Evolutionary conservation across 73 alveolate species (phyloP).

Genomic region (Loxodes magnus): DNA sequence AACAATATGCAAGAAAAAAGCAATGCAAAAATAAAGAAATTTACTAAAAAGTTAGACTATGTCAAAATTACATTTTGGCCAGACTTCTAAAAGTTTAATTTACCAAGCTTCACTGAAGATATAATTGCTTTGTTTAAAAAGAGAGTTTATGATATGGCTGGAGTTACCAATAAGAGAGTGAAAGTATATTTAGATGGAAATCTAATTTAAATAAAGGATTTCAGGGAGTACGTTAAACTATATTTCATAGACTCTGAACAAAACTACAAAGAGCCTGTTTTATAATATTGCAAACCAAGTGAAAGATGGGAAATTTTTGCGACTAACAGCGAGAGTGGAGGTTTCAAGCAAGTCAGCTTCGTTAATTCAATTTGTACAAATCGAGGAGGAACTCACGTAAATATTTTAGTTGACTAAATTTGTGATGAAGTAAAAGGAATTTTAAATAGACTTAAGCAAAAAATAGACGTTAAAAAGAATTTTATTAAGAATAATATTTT

Average conservation of each 20-base stretch:
- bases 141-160: conserved; percentile 98
- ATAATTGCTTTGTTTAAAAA: conserved; percentile 64
- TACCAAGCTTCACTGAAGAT: conserved; percentile 90
- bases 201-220: conserved; percentile 50
- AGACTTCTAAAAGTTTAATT: conserved; percentile 84
- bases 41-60: conserved; percentile 51
- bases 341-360: conserved; percentile 90
- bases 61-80: conserved; percentile 93
- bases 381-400: conserved; percentile 98
- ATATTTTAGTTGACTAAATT: conserved; percentile 87
- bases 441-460: conserved; percentile 58
- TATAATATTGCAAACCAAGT: conserved; percentile 55
- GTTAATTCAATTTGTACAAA: conserved; percentile 90
- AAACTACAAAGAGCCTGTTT: conserved; percentile 26
- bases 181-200: conserved; percentile 77
- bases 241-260: conserved; percentile 65
- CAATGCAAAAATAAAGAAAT: conserved; percentile 55
- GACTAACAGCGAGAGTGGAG: conserved; percentile 92
- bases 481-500: conserved; percentile 57
- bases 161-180: conserved; percentile 76
- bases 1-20: conserved; percentile 78
- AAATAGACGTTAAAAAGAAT: background rate
- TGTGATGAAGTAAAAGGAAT: conserved; percentile 51
- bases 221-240: conserved; percentile 80
- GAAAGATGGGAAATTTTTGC: conserved; percentile 93